A percentile compares a stretch with the other conserved stretches of the same genome.
phyloP scores from a whole-genome alignment of 2,329 filamentous ascomycete species.

The Botryotinia narcissicola region DNA sequence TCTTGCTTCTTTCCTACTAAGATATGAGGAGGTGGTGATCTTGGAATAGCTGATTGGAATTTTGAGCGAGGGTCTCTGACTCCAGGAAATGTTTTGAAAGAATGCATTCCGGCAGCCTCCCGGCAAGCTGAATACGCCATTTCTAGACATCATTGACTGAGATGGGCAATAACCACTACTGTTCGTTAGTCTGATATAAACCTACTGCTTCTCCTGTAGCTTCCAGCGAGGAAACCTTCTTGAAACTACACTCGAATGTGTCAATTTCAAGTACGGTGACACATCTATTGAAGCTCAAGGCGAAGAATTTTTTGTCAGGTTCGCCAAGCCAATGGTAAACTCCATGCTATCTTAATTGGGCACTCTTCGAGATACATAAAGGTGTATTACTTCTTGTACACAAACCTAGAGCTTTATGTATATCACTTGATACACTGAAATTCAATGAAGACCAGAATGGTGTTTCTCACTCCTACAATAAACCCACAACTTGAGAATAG shows the following conservation, averaged over 20 bases:
- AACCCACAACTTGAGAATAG: background rate
- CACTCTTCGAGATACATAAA: background rate
- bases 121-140: conserved; percentile 20
- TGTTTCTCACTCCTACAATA: background rate
- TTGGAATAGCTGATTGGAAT: background rate
- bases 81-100: conserved; percentile 3
- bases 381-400: background rate
- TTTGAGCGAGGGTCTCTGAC: background rate
- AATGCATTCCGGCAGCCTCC: conserved; percentile 21
- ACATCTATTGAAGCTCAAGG: background rate
- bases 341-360: background rate
- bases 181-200: background rate
- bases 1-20: background rate
- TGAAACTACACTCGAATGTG: background rate
- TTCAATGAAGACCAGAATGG: background rate
- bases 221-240: background rate
- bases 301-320: background rate
- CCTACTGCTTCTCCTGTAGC: background rate
- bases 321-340: background rate
- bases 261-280: too few species aligned
- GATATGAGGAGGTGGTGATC: background rate
- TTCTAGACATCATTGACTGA: conserved; percentile 10
- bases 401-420: background rate
- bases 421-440: conserved; percentile 1
- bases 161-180: background rate